Conservation (phyloP, 2,329 filamentous ascomycete species). For the Talaromyces sp. region DNA sequence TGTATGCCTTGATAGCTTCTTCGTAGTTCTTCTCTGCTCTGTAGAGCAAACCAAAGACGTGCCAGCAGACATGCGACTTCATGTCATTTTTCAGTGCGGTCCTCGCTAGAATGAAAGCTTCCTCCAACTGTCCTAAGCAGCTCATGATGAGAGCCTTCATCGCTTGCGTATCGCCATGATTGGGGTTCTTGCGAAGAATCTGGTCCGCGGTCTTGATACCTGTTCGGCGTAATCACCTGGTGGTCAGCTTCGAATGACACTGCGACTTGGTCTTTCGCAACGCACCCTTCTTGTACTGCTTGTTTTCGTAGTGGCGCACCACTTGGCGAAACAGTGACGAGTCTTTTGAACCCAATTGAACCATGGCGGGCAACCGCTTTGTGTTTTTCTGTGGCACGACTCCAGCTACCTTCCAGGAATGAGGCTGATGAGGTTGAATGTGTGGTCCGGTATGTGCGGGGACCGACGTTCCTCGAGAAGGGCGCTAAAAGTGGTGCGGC, state of each 20-base stretch:
- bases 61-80: constrained; percentile 99
- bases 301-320: constrained; percentile 94
- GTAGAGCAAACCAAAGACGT: constrained; percentile 94
- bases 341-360: constrained; percentile 68
- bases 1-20: constrained; percentile 98
- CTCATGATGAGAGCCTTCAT: constrained; percentile 99
- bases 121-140: constrained; percentile 82
- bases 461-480: constrained; percentile 13
- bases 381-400: constrained; percentile 16
- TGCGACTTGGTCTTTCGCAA: not conserved
- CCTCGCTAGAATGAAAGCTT: constrained; percentile 91
- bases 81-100: constrained; percentile 90
- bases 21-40: constrained; percentile 95
- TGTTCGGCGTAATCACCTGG: constrained; percentile 21
- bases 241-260: constrained; percentile 3
- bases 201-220: constrained; percentile 94
- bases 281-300: constrained; percentile 86
- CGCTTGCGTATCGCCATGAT: constrained; percentile 95
- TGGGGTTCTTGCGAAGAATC: constrained; percentile 89
- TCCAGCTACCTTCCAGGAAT: constrained; percentile 16
- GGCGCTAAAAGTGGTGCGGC: not conserved
- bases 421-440: constrained; percentile 17
- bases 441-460: constrained; percentile 33
- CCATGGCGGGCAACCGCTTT: constrained; percentile 32
- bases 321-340: constrained; percentile 88